These are phyloP conservation scores for Euphrasia confusa DNA, from an alignment of 257 asterid genomes.

Conservation along the genomic window DNA sequence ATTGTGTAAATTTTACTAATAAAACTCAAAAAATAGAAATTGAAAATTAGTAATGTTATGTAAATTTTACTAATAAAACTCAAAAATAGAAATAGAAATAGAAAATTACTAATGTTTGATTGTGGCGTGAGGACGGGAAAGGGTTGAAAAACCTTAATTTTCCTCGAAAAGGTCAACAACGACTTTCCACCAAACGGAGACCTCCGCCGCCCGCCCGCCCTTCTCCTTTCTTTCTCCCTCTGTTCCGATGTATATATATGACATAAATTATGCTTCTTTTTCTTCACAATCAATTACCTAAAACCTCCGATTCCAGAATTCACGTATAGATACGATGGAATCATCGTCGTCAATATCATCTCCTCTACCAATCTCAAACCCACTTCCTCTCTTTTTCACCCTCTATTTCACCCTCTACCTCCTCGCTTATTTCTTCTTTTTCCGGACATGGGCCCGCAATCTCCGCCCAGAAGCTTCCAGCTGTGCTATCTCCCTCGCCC, in stretches of 20 bases:
- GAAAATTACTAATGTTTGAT: too few relatives aligned
- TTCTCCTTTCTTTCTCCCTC: background rate
- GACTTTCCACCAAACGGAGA: background rate
- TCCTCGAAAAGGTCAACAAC: background rate
- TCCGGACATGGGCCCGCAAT: conserved; percentile 55
- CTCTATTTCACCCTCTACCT: conserved; percentile 44
- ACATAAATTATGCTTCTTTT: background rate
- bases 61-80: too few relatives aligned
- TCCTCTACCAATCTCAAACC: conserved; percentile 28
- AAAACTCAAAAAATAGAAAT: too few relatives aligned
- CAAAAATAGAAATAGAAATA: too few relatives aligned
- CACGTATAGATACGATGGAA: conserved; percentile 32
- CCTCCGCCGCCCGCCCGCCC: background rate
- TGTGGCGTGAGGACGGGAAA: background rate
- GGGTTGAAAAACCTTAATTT: background rate
- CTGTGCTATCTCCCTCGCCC: conserved; percentile 75
- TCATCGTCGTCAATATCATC: conserved; percentile 2
- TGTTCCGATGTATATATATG: background rate
- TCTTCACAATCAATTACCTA: background rate
- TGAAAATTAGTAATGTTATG: too few relatives aligned
- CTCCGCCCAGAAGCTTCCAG: conserved; percentile 93
- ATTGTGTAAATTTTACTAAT: too few relatives aligned
- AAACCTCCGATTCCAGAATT: background rate
- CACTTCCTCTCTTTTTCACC: conserved; percentile 43
- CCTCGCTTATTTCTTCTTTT: conserved; percentile 46